Percentiles rank a stretch among this genome's conserved stretches.
phyloP scores from a whole-genome alignment of 257 asterid genomes.

The Coffea eugenioides region DNA sequence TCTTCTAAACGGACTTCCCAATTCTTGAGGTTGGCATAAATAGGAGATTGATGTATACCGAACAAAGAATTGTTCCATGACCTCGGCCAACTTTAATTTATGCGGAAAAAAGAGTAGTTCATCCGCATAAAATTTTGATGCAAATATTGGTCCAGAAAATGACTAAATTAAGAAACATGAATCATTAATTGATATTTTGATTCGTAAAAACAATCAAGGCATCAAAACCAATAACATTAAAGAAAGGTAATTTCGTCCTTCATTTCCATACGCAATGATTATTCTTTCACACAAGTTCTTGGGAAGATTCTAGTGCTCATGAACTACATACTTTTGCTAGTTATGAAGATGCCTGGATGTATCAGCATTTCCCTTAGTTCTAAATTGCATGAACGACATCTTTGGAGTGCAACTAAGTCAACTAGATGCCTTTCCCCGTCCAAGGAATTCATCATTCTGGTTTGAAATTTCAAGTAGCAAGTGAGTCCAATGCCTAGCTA shows the following conservation, averaged over 20 bases:
- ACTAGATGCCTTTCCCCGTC: conserved; percentile 1
- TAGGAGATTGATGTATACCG: too few species aligned
- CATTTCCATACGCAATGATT: not conserved
- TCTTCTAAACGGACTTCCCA: not conserved
- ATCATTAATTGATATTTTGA: too few species aligned
- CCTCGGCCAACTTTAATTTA: too few species aligned
- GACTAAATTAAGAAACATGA: too few species aligned
- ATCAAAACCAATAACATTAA: too few species aligned
- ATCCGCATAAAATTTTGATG: too few species aligned
- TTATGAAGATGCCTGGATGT: not conserved
- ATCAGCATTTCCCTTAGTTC: not conserved
- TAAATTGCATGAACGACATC: conserved; percentile 2
- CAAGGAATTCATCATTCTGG: not conserved
- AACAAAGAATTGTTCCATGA: too few species aligned
- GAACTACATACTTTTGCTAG: too few species aligned
- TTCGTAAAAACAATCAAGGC: too few species aligned
- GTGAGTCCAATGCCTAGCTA: conserved; percentile 1
- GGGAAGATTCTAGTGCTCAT: not conserved
- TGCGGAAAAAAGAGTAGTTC: too few species aligned
- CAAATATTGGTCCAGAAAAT: too few species aligned
- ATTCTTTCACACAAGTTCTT: not conserved
- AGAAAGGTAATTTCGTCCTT: not conserved
- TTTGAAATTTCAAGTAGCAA: not conserved
- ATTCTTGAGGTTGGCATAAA: not conserved
- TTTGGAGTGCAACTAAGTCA: not conserved